Base-by-base conservation (phyloP, 148 eudicot genomes). In the Talinum fruticosum region DNA sequence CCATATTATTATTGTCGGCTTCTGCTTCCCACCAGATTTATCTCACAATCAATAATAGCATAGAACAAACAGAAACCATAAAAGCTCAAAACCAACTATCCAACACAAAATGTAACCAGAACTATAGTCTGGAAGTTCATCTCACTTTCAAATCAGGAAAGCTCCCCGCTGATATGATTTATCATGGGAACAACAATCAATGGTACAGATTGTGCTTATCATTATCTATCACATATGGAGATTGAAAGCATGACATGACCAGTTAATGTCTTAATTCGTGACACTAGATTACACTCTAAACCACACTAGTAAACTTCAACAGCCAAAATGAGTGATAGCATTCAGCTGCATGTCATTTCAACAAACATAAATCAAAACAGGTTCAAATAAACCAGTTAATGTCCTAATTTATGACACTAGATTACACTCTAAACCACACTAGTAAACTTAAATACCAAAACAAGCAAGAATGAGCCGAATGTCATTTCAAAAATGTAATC, bases 11-110 rank as follows among this genome's bases (percentile, higher is more conserved):
- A 18, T 38, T 53, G 30, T 1, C 2, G 49, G 59, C 45, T 54
- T 47, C 62, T 10, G 13, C 35, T 71, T 61, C 45, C 51, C 14
- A 61, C 37, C 33, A 14, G 35, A 66, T 4, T 62, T 24, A 26
- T 19, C 47, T 35, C 62, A 71, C 35, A 51, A 75, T 61, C 34
- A 69, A 75, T 29, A 59, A 75, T 54, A 12, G 44, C 67, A 67
- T n/a, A 10, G 38, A 68, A 32, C 29, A 33, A 69, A 71, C 23
- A 18, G 13, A 69, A n/a, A 33, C 38, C 64, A 28, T 14, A 61
- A 15, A 49, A 30, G 28, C 47, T 36, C 66, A 28, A 24, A 10
- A 75, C 33, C 66, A n/a, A 41, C 26, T 12, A 70, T 41, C 28
- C 4, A 21, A 37, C 67, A 7, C 71, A n/a, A n/a, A n/a, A 64